Conservation (phyloP, 23 red algal species). For the Gracilaria vermiculophylla region DNA sequence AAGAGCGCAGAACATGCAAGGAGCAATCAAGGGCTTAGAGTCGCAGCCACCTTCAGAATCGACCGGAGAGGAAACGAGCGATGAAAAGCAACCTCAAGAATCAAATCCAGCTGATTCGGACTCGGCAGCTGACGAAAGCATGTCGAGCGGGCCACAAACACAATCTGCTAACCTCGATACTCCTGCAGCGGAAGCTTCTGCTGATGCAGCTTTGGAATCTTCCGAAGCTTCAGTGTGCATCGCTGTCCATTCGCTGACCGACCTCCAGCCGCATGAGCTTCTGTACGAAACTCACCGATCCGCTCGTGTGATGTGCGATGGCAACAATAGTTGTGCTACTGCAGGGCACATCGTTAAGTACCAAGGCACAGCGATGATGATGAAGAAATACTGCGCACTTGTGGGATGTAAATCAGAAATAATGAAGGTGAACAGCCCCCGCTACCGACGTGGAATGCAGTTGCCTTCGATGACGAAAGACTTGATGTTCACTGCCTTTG, state of each 20-base stretch:
- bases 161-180: too few species aligned
- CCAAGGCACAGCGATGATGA: conserved; percentile 9
- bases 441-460: conserved; percentile 2
- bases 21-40: neutral
- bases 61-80: neutral
- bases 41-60: neutral
- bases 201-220: too few species aligned
- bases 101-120: too few species aligned
- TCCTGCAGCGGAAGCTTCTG: too few species aligned
- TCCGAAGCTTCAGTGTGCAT: neutral
- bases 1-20: neutral
- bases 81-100: neutral
- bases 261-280: neutral
- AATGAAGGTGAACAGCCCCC: conserved; percentile 37
- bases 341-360: conserved; percentile 19
- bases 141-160: too few species aligned
- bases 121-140: too few species aligned
- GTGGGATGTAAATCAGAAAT: neutral
- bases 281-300: neutral
- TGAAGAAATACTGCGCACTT: conserved; percentile 16
- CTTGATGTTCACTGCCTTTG: conserved; percentile 8
- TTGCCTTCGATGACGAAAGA: conserved; percentile 9
- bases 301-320: conserved; percentile 33
- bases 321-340: conserved; percentile 17
- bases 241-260: neutral